Conservation (phyloP, 306 rosid species). For the Abrus pulchellus region DNA sequence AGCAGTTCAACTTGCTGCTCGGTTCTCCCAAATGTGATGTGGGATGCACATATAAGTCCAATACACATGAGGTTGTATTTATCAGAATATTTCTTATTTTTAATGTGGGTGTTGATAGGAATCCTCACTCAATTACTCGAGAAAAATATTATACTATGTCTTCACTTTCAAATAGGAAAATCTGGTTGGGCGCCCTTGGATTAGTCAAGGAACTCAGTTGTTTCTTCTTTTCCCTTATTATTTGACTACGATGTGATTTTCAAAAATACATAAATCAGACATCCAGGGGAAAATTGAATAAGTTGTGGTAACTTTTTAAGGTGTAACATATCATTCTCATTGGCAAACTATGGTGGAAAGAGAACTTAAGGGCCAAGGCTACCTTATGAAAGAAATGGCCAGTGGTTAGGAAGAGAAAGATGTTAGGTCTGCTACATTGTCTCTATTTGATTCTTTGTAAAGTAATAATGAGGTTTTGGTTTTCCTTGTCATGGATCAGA, state of each 20-base stretch:
- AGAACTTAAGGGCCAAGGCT: constrained; percentile 44
- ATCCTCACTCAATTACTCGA: constrained; percentile 31
- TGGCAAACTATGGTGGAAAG: constrained; percentile 37
- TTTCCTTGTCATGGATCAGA: neutral
- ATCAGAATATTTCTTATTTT: constrained; percentile 30
- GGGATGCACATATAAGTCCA: constrained; percentile 43
- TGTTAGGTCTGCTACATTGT: constrained; percentile 36
- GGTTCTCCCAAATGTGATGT: constrained; percentile 45
- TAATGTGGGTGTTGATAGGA: constrained; percentile 41
- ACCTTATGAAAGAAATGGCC: constrained; percentile 41
- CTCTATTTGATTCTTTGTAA: neutral
- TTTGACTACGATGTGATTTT: neutral
- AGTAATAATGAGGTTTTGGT: constrained; percentile 1
- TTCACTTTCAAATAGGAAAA: constrained; percentile 33
- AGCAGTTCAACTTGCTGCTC: constrained; percentile 39
- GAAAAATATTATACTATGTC: neutral
- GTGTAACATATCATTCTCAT: constrained; percentile 54
- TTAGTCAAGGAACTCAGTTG: constrained; percentile 32
- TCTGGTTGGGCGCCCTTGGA: constrained; percentile 38
- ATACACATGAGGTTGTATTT: constrained; percentile 47
- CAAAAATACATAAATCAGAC: neutral
- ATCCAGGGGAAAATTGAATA: neutral
- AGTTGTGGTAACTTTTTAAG: constrained; percentile 45
- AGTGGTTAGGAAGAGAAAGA: constrained; percentile 47
- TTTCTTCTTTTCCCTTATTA: neutral